Conservation (phyloP, 2,329 filamentous ascomycete species). For the Chrysoporthe austroafricana region DNA sequence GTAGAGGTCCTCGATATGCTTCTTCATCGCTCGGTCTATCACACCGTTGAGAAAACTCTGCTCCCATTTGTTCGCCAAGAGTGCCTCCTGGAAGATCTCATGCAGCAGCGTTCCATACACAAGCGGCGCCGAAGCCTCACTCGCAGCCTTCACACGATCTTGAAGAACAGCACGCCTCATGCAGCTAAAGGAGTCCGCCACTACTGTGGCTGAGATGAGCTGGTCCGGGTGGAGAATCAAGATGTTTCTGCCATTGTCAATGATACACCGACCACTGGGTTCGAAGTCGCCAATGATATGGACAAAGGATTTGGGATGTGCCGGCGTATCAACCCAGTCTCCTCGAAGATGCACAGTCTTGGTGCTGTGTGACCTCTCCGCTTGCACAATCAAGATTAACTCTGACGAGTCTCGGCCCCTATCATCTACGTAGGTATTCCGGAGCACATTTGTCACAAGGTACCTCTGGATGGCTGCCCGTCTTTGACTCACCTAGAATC, state of each 20-base stretch:
- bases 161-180: conserved; percentile 89
- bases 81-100: conserved; percentile 90
- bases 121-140: conserved; percentile 76
- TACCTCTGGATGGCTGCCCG: conserved; percentile 84
- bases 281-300: conserved; percentile 85
- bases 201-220: conserved; percentile 89
- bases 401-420: conserved; percentile 65
- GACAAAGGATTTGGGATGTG: conserved; percentile 74
- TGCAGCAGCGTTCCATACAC: conserved; percentile 94
- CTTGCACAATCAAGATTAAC: conserved; percentile 83
- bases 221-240: conserved; percentile 94
- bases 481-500: conserved; percentile 66
- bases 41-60: conserved; percentile 65
- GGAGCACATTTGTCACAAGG: conserved; percentile 73
- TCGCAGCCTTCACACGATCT: conserved; percentile 90
- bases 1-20: conserved; percentile 87
- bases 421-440: conserved; percentile 68
- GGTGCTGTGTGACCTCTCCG: conserved; percentile 69
- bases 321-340: conserved; percentile 84
- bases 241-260: conserved; percentile 83
- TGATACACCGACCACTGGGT: conserved; percentile 70
- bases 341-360: conserved; percentile 78
- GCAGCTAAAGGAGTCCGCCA: conserved; percentile 95
- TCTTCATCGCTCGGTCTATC: conserved; percentile 71
- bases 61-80: conserved; percentile 84